Percentiles rank a stretch among this genome's conserved stretches.
phyloP scores from a whole-genome alignment of 257 asterid genomes.

The Nicotiana sylvestris region DNA sequence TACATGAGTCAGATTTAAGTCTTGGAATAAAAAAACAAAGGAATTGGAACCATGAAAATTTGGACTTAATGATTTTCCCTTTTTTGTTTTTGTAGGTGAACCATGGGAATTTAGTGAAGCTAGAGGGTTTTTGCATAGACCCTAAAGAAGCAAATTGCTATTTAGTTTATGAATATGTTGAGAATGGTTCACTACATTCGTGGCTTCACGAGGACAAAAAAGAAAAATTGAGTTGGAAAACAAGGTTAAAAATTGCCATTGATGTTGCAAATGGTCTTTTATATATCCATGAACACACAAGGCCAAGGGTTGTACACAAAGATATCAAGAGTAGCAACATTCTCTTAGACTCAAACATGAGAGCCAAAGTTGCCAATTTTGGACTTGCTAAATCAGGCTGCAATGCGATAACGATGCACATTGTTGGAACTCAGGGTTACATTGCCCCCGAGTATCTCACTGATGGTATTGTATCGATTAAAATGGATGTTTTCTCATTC shows the following conservation, averaged over 20 bases:
- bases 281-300: slow-evolving; percentile 94
- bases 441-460: slow-evolving; percentile 77
- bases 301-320: slow-evolving; percentile 89
- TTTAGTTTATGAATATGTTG: slow-evolving; percentile 76
- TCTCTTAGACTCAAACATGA: slow-evolving; percentile 77
- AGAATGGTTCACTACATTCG: slow-evolving; percentile 73
- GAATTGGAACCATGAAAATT: no score
- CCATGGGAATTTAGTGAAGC: slow-evolving; percentile 93
- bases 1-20: no score
- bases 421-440: slow-evolving; percentile 94
- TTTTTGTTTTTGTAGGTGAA: slow-evolving; percentile 54
- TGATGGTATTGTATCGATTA: slow-evolving; percentile 78
- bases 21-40: no score
- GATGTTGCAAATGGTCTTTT: slow-evolving; percentile 94
- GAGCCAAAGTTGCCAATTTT: slow-evolving; percentile 90
- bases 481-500: slow-evolving; percentile 79
- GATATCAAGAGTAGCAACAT: slow-evolving; percentile 92
- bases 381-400: slow-evolving; percentile 89
- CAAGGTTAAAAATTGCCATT: slow-evolving; percentile 61
- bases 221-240: slow-evolving; percentile 65
- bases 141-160: slow-evolving; percentile 76
- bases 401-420: slow-evolving; percentile 97
- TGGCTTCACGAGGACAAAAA: slow-evolving; percentile 58
- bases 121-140: slow-evolving; percentile 93
- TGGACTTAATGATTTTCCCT: neutral